Base-by-base conservation (phyloP, 176 grass and related monocot genomes). In the Aegilops tauschii region DNA sequence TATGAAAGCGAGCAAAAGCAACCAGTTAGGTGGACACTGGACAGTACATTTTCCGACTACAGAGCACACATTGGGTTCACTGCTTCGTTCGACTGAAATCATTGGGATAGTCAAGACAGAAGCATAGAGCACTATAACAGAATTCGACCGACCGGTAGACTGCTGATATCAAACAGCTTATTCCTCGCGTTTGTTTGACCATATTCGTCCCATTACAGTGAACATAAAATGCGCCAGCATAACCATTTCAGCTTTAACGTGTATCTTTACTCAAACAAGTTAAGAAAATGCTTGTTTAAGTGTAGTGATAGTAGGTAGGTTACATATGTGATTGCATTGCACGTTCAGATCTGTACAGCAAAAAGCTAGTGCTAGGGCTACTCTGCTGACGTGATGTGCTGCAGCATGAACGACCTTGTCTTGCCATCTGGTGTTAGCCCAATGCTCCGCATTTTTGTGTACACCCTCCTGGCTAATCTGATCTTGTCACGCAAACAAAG, bases 341-440 rank as follows among this genome's bases (percentile, higher is more conserved):
- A 35, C 0, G 16, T 88, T 35, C 35, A 54, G 52, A 14, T 14
- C 21, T 73, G 81, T 71, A 64, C 54, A 77, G 31, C 12, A 6
- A 42, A 13, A 59, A 68, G n/a, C 18, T 39, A 39, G 8, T 39
- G n/a, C 21, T 44, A 20, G 9, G 18, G 27, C 81, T 88, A 70
- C 29, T 81, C 78, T 14, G 65, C 61, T 7, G 77, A 28, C 1
- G 80, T 77, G 13, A 95, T 87, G 78, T 98, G 74, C 56, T 93
- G 91, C 56, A 95, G 90, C 91, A 94, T 98, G 80, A 98, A 91
- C 20, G 89, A 82, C 54, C 90, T 92, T 54, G 90, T 94, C 88
- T 88, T 94, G 47, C 84, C 91, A 79, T 98, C 91, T 20, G 92
- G 86, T 87, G 81, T 87, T 58, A 98, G 88, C 18, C 88, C 93